Percentiles rank a stretch among this genome's conserved stretches.
Conservation (phyloP, 345 rosid species). For the Gossypium ekmanianum region DNA sequence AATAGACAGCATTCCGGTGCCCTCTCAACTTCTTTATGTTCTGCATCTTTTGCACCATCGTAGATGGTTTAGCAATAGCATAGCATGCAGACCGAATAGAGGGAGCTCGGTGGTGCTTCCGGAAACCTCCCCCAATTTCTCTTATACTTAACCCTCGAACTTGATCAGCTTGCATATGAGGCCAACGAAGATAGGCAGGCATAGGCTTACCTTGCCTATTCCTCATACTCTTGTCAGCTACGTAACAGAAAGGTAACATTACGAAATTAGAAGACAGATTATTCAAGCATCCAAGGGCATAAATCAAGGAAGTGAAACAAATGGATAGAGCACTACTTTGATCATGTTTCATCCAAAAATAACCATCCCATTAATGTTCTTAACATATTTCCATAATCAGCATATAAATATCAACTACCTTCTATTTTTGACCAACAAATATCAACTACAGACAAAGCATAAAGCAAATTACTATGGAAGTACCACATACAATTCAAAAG, state of each 20-base stretch:
- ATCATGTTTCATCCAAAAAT: not conserved
- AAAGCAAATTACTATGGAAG: constrained; percentile 11
- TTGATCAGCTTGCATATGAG: constrained; percentile 93
- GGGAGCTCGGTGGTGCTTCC: constrained; percentile 95
- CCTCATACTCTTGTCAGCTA: constrained; percentile 42
- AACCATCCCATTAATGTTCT: constrained; percentile 3
- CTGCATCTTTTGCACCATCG: constrained; percentile 93
- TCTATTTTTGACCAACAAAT: not conserved
- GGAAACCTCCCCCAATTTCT: constrained; percentile 98
- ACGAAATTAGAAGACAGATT: not conserved
- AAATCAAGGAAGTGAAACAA: constrained; percentile 7
- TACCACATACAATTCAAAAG: constrained; percentile 67
- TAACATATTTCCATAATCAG: constrained; percentile 2
- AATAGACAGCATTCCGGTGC: constrained; percentile 96
- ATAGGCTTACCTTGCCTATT: constrained; percentile 43
- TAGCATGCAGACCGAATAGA: constrained; percentile 82
- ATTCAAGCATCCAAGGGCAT: not conserved
- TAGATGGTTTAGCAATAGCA: constrained; percentile 89
- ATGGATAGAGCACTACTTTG: not conserved
- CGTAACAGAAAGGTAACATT: constrained; percentile 27
- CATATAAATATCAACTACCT: not conserved
- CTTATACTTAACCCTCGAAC: constrained; percentile 88
- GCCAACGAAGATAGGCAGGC: constrained; percentile 82
- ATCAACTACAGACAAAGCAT: not conserved
- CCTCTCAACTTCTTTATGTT: constrained; percentile 85